Percentiles rank a stretch among this genome's conserved stretches.
phyloP scores from a whole-genome alignment of 768 basidiomycete species.

The Russula virescens region DNA sequence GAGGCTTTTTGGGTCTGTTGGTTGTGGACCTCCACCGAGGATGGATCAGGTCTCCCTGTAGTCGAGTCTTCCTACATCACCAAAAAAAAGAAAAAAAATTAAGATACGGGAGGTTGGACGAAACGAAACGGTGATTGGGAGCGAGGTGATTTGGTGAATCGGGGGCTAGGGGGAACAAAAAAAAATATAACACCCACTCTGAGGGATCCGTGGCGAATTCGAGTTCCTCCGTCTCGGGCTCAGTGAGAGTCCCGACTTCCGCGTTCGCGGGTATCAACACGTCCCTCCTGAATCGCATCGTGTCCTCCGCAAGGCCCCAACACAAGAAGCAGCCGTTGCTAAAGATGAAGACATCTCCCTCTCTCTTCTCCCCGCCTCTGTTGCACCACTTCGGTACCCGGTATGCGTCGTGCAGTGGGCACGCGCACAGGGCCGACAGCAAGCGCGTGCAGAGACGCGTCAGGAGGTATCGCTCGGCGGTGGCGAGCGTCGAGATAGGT shows the following conservation, averaged over 20 bases:
- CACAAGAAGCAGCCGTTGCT: constrained; percentile 84
- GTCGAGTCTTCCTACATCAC: constrained; percentile 60
- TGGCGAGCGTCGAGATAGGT: constrained; percentile 77
- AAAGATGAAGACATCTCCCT: constrained; percentile 87
- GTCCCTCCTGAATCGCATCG: constrained; percentile 56
- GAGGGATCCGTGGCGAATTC: constrained; percentile 89
- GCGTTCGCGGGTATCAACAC: constrained; percentile 52
- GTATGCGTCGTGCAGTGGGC: constrained; percentile 67
- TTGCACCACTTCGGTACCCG: constrained; percentile 66
- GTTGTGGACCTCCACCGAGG: constrained; percentile 61
- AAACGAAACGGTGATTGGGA: too few species aligned
- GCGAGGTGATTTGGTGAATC: too few species aligned
- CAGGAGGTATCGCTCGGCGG: constrained; percentile 77
- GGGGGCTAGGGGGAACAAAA: too few species aligned
- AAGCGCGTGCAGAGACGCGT: constrained; percentile 52
- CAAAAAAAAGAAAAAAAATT: not conserved
- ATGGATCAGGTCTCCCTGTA: constrained; percentile 92
- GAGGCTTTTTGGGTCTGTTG: constrained; percentile 47
- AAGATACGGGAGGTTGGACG: too few species aligned
- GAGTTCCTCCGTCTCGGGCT: constrained; percentile 81
- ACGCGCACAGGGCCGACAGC: constrained; percentile 40
- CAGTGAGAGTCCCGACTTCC: constrained; percentile 58
- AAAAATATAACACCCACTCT: constrained; percentile 47
- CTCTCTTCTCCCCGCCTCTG: constrained; percentile 34
- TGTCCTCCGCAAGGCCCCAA: constrained; percentile 80